These are phyloP conservation scores for Cyberlindnera maritima DNA, from an alignment of 805 yeast genomes.

Conservation along the genomic window DNA sequence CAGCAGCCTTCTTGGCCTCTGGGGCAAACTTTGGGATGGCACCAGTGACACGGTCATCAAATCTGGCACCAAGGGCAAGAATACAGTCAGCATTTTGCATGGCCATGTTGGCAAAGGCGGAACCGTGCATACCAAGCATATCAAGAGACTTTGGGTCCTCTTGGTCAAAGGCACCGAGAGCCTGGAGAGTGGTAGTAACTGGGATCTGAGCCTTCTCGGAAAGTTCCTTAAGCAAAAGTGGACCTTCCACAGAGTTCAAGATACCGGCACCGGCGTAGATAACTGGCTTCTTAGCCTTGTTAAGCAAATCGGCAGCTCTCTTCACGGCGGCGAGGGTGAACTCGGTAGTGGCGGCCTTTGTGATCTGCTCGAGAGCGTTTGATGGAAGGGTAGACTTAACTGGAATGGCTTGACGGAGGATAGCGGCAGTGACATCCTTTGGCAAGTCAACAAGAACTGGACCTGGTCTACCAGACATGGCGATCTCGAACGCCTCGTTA, in stretches of 20 bases:
- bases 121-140: slow-evolving; percentile 99
- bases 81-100: slow-evolving; percentile 92
- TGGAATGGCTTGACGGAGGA: slow-evolving; percentile 85
- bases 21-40: slow-evolving; percentile 88
- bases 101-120: slow-evolving; percentile 91
- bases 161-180: slow-evolving; percentile 93
- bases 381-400: slow-evolving; percentile 71
- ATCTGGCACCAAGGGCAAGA: slow-evolving; percentile 93
- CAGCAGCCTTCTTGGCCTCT: slow-evolving; percentile 84
- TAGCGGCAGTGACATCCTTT: slow-evolving; percentile 94
- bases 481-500: slow-evolving; percentile 97
- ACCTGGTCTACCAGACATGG: slow-evolving; percentile 95
- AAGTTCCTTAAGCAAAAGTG: slow-evolving; percentile 72
- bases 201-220: slow-evolving; percentile 92
- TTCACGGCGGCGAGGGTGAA: slow-evolving; percentile 71
- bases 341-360: slow-evolving; percentile 66
- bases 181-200: slow-evolving; percentile 94
- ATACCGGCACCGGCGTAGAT: slow-evolving; percentile 93
- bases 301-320: slow-evolving; percentile 75
- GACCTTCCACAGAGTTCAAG: slow-evolving; percentile 76
- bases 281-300: slow-evolving; percentile 82
- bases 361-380: slow-evolving; percentile 63
- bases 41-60: slow-evolving; percentile 97
- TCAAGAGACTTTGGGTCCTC: slow-evolving; percentile 85
- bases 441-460: slow-evolving; percentile 98